Conservation (phyloP, 1,139 yeast species). For the Pichia sp. region DNA sequence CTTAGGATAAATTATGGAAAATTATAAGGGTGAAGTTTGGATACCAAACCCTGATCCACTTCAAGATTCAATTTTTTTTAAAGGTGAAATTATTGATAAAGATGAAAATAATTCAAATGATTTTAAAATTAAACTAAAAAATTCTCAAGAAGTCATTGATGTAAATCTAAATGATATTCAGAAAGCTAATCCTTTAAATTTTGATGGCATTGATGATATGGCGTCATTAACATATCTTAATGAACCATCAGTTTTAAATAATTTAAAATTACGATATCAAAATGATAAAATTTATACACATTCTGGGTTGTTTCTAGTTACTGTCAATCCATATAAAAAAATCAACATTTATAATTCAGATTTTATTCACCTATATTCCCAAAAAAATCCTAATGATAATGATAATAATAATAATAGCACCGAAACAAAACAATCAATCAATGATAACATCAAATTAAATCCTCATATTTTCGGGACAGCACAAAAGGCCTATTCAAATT, state of each 20-base stretch:
- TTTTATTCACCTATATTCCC: constrained; percentile 44
- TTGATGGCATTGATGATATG: constrained; percentile 89
- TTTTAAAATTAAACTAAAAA: constrained; percentile 47
- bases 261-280: constrained; percentile 67
- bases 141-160: constrained; percentile 20
- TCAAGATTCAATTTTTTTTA: constrained; percentile 43
- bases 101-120: constrained; percentile 33
- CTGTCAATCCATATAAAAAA: constrained; percentile 83
- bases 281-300: constrained; percentile 73
- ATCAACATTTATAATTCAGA: constrained; percentile 68
- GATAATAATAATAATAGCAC: not conserved
- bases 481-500: constrained; percentile 76
- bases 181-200: constrained; percentile 82
- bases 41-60: constrained; percentile 45
- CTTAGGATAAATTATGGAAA: constrained; percentile 1
- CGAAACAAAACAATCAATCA: no score
- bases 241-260: constrained; percentile 89
- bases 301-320: constrained; percentile 86
- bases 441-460: constrained; percentile 22
- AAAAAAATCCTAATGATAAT: constrained; percentile 7
- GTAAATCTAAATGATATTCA: constrained; percentile 47
- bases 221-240: constrained; percentile 91
- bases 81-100: constrained; percentile 61
- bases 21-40: constrained; percentile 51
- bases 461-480: constrained; percentile 95